Evolutionary conservation across 2,329 filamentous ascomycete species (phyloP).

Genomic region (Periconia sp.): DNA sequence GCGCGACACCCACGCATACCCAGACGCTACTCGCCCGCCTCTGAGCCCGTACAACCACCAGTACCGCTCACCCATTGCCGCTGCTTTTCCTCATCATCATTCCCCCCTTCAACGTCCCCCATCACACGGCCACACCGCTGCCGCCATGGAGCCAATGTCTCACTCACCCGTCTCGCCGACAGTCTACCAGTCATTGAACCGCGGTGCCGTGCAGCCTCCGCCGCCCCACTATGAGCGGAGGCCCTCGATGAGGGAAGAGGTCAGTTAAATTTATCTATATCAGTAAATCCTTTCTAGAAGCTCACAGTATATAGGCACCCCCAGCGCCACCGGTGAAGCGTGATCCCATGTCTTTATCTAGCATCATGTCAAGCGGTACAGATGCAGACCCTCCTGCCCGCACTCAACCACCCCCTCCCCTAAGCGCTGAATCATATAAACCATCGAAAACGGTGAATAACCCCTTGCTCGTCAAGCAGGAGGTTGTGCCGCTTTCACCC

Average conservation of each 20-base stretch:
- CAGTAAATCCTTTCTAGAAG: background rate
- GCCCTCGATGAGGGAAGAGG: conserved; percentile 40
- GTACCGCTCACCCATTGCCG: conserved; percentile 41
- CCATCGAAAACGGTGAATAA: conserved; percentile 23
- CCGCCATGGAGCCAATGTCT: conserved; percentile 39
- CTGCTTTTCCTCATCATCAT: conserved; percentile 37
- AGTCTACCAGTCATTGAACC: conserved; percentile 34
- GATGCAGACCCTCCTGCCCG: conserved; percentile 61
- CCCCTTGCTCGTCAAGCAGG: conserved; percentile 38
- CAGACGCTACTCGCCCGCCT: conserved; percentile 32
- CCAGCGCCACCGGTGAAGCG: conserved; percentile 71
- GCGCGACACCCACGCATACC: conserved; percentile 38
- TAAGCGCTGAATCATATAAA: conserved; percentile 18
- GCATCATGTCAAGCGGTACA: conserved; percentile 83
- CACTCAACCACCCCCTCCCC: conserved; percentile 39
- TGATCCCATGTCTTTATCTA: conserved; percentile 94
- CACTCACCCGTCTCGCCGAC: conserved; percentile 43
- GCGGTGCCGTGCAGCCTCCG: conserved; percentile 37
- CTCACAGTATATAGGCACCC: conserved; percentile 48
- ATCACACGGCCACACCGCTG: conserved; percentile 35
- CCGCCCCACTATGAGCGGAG: conserved; percentile 31
- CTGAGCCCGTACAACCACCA: conserved; percentile 40
- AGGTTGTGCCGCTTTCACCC: conserved; percentile 30
- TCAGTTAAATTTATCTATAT: conserved; percentile 14
- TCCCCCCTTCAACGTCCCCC: conserved; percentile 42